Evolutionary conservation across 2,329 filamentous ascomycete species (phyloP), one percentile per base, ranked within the genome.

Genomic region (Fusarium virguliforme): DNA sequence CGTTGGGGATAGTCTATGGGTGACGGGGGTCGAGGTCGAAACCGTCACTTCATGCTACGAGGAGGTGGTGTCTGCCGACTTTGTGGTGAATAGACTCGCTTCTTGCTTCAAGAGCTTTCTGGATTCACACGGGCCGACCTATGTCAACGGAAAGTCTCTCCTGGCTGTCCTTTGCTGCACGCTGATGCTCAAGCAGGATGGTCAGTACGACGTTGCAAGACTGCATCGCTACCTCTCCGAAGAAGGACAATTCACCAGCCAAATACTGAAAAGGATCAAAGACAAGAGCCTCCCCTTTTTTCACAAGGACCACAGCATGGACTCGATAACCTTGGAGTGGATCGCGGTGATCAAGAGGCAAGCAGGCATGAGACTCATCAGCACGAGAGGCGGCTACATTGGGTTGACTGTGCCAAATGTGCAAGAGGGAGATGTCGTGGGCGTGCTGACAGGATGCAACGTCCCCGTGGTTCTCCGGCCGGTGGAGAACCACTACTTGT

Each of bases 381-480:
- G 18, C 5, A 35, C 46, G 46, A 6, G 46, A 15, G 46, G 34
- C 15, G 46, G 46, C 3, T 51, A 51, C 15, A 34, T 51, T 30
- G 46, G 46, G 28, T 9, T 51, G 28, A 8, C 28, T 18, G 28
- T 28, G n/a, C 8, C 28, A 4, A 28, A 28, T 15, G 12, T 10
- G 10, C 28, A 51, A 8, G 46, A 18, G 26, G 46, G 28, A 51
- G 46, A 51, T 32, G 46, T 51, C 8, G 28, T 51, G 28, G 34
- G 28, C 18, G 24, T 51, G 10, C 15, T 51, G 13, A 6, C n/a
- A 4, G 46, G 46, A 18, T 51, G 46, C 22, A 51, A 28, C 28
- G 34, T 51, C 5, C 46, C 46, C 8, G 46, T 15, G 34, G 8
- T 51, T 51, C 46, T 51, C 10, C 46, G 46, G 34, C 46, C 46